Base-by-base conservation (phyloP, 371 early-diverging fungal species). In the Mucor irregularis region DNA sequence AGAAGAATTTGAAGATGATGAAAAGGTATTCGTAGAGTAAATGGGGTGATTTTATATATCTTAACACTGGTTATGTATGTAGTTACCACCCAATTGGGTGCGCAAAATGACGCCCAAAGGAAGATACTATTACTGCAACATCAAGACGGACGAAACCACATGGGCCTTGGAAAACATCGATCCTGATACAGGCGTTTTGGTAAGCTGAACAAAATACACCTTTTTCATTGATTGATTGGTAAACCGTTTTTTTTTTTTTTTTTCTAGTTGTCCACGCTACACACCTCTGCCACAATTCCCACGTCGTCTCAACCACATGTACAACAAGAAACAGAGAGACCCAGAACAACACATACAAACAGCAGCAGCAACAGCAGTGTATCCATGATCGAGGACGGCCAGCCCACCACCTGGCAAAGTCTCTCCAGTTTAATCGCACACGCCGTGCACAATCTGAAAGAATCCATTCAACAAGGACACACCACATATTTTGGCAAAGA, bases 81-180 rank as follows among this genome's bases (percentile, higher is more conserved):
- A 68, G 73, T 71, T 81, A 31, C 88, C 84, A 28, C 83, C 75
- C 35, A 75, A 76, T 68, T 93, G 85, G 90, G 74, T 73, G 26
- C 68, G 76, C 16, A 85, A 86, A 58, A 58, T 61, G 29, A 66
- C 83, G 47, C 60, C 86, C 14, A 76, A 86, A 49, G 91, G 91
- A 9, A 78, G 84, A 47, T 75, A 75, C 13, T 94, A 91, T 67
- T 92, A 81, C 62, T 91, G 79, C 66, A 92, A 94, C 68, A 64
- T 86, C 29, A 70, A 86, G 28, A 90, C 91, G 4, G 88, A 91
- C 49, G 80, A 87, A 60, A 89, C 91, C 4, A 85, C 82, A n/a
- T 93, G 90, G 86, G 74, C 66, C 17, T 46, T 74, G 40, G 78
- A 78, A 34, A 64, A 74, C 34, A 62, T 78, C 42, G 78, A 78